Percentiles rank a stretch among this genome's conserved stretches.
Conservation (phyloP, 202 grass and related monocot species). For the Cymbopogon flexuosus region DNA sequence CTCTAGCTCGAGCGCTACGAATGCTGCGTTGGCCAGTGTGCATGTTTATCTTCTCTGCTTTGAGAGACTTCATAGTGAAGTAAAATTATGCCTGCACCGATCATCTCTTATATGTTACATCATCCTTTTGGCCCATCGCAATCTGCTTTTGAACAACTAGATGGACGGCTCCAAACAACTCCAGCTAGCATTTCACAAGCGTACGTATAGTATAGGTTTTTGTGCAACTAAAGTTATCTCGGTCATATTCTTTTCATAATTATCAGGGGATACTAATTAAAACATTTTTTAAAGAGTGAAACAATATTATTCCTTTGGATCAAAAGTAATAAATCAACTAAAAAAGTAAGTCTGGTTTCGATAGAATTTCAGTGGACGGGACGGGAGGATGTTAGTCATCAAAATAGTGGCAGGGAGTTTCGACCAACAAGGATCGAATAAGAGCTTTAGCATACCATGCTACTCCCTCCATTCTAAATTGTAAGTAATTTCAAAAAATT, state of each 20-base stretch:
- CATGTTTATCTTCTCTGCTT: background rate
- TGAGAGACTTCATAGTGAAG: background rate
- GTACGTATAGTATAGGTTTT: background rate
- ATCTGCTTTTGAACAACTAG: slow-evolving; percentile 12
- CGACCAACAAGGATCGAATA: background rate
- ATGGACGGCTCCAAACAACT: background rate
- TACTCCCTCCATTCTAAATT: no score
- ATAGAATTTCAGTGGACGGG: background rate
- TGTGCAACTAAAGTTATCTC: background rate
- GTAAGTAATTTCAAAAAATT: no score
- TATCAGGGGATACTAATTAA: background rate
- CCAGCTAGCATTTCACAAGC: background rate
- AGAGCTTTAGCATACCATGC: background rate
- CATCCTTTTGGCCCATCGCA: background rate
- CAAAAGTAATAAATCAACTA: background rate
- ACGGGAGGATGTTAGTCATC: background rate
- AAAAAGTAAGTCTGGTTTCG: background rate
- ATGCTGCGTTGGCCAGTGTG: background rate
- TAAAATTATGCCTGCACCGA: background rate
- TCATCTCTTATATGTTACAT: background rate
- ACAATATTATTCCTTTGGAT: background rate
- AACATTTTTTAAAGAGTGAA: background rate
- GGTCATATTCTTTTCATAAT: background rate
- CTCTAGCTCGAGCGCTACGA: background rate
- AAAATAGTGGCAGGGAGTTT: background rate